Percentiles rank a stretch among this genome's conserved stretches.
phyloP scores from a whole-genome alignment of 768 basidiomycete genomes.

The Panellus pusillus region DNA sequence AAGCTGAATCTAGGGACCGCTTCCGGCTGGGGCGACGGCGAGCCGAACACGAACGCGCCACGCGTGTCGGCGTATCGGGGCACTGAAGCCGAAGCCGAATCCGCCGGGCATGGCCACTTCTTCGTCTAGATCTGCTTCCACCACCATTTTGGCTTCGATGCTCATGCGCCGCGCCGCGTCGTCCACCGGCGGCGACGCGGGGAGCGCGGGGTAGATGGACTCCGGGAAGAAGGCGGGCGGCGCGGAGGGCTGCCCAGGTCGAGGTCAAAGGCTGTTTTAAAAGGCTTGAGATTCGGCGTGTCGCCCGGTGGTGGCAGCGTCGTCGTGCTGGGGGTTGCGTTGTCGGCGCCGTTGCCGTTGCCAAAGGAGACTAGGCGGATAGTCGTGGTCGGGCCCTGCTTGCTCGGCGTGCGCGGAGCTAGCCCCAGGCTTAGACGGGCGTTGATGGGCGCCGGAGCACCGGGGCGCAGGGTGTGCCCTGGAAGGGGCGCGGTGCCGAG shows the following conservation, averaged over 20 bases:
- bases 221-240: constrained; percentile 15
- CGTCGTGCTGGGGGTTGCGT: constrained; percentile 14
- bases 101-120: constrained; percentile 37
- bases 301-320: constrained; percentile 24
- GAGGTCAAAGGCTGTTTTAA: constrained; percentile 68
- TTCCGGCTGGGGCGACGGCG: constrained; percentile 63
- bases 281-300: constrained; percentile 68
- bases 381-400: constrained; percentile 48
- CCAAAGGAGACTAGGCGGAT: constrained; percentile 49
- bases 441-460: constrained; percentile 58
- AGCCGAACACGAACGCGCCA: constrained; percentile 72
- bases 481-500: constrained; percentile 50
- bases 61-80: constrained; percentile 8
- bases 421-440: constrained; percentile 63
- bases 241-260: constrained; percentile 50
- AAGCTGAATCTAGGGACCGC: constrained; percentile 51
- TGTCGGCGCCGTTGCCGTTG: constrained; percentile 30
- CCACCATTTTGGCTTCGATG: constrained; percentile 20
- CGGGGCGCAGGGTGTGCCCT: constrained; percentile 57
- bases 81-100: constrained; percentile 20
- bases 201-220: constrained; percentile 16
- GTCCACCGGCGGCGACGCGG: constrained; percentile 15
- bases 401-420: constrained; percentile 36
- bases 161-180: constrained; percentile 17
- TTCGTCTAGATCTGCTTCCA: constrained; percentile 27